Base-by-base conservation (phyloP, 495 filamentous ascomycete genomes). In the Tirmania nivea region DNA sequence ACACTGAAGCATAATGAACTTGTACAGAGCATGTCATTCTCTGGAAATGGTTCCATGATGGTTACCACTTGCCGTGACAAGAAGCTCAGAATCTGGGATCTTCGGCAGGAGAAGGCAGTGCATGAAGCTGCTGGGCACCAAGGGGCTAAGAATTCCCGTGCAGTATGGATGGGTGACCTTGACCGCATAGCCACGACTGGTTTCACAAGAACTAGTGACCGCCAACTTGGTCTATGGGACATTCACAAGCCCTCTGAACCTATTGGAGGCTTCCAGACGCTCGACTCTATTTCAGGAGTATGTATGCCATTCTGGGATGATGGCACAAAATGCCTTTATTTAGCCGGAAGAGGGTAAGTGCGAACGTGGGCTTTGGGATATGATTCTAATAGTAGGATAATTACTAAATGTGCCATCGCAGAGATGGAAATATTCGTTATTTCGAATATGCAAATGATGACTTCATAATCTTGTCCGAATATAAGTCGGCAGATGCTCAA, bases 251-350 rank as follows among this genome's bases (percentile, higher is more conserved):
- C 79, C 34, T 69, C 68, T 17, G 81, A 88, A 57, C 90, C 90
- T 16, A 79, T 95, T 60, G 86, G 83, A 34, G 87, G 86, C 4
- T 94, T 94, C 68, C 77, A 77, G 62, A 80, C 78, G 48, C 71
- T 97, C 49, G 92, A 96, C 66, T 86, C 85, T 25, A 93, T 94
- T 57, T 95, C 89, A 16, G 92, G 92, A 61, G 86, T 97, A 48
- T 93, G 85, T 73, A 96, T 97, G 86, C 90, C 90, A 7, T 97
- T 97, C 77, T 97, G 90, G 90, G 90, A 97, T 66, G 92, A 96
- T 51, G 83, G 86, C 36, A 93, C 84, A 8, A 84, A 85, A 66
- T 88, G 84, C 57, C 70, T 97, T 60, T 97, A 94, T 67, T 71
- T 96, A 56, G 90, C 92, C 53, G 90, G 90, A 57, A 93, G 94